Conservation (phyloP, 371 early-diverging fungal species). For the Fennellomyces sp. region DNA sequence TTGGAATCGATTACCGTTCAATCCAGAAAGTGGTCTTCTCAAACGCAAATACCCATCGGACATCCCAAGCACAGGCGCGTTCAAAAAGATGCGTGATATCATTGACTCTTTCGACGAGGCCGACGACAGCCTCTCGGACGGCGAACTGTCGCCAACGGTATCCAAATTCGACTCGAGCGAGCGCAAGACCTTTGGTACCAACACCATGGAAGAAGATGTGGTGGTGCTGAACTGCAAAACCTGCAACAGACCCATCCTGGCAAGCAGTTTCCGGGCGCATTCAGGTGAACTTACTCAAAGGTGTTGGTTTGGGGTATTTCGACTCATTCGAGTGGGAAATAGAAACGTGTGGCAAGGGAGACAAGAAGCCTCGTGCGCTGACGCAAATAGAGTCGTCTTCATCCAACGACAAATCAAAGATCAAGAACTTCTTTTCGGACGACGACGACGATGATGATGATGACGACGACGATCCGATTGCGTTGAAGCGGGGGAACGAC, state of each 20-base stretch:
- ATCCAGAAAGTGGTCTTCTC: slow-evolving; percentile 21
- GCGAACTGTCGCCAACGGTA: slow-evolving; percentile 24
- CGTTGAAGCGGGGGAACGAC: slow-evolving; percentile 11
- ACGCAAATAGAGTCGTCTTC: slow-evolving; percentile 9
- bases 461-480: slow-evolving; percentile 22
- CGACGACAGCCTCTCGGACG: slow-evolving; percentile 19
- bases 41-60: slow-evolving; percentile 7
- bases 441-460: slow-evolving; percentile 30
- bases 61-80: not conserved
- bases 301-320: no score
- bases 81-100: slow-evolving; percentile 1
- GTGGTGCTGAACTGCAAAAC: slow-evolving; percentile 42
- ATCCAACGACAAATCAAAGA: slow-evolving; percentile 11
- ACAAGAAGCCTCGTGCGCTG: slow-evolving; percentile 12
- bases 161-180: slow-evolving; percentile 33
- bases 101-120: slow-evolving; percentile 7
- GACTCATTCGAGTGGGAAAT: no score
- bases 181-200: slow-evolving; percentile 38
- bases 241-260: slow-evolving; percentile 39
- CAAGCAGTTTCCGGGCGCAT: slow-evolving; percentile 42
- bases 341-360: slow-evolving; percentile 15
- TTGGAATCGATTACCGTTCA: slow-evolving; percentile 29
- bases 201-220: slow-evolving; percentile 50
- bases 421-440: slow-evolving; percentile 25
- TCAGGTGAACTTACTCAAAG: no score